Base-by-base conservation (phyloP, 2,329 filamentous ascomycete species). In the Fusarium nurragi region DNA sequence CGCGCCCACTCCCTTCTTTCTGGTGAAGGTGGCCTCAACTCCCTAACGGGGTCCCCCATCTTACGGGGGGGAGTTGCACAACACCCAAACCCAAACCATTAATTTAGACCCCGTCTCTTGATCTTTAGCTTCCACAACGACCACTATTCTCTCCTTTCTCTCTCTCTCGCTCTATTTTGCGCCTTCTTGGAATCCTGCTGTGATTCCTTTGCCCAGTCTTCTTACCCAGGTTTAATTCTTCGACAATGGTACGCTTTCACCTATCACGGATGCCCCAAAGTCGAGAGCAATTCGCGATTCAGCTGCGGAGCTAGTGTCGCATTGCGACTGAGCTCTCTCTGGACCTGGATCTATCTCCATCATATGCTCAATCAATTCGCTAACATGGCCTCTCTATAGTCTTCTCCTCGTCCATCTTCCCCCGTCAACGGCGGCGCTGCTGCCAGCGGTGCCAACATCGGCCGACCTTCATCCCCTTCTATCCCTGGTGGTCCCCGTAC, bases 401-500 rank as follows among this genome's bases (percentile, higher is more conserved):
- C 85, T 77, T 87, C 85, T 67, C 84, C 85, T 60, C 84, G 85
- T 66, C 76, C 87, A 54, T 82, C 86, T 48, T 90, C 89, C 45
- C 88, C 88, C 60, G 80, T 78, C 65, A 83, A 82, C 75, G 80
- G 82, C 65, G 80, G 83, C 60, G 83, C 85, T 69, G 83, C 84
- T 70, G 84, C 87, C 70, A 86, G 86, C 58, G 92, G 91, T 79
- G 85, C 88, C 60, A 88, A 86, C 76, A 86, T 89, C 75, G 88
- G 86, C 75, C 92, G 94, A 68, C 89, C 92, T 54, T 90, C 92
- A 26, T 97, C 94, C 46, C 94, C 94, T 62, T 89, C 92, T 73
- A 90, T 93, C 65, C 95, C 95, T 23, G 95, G 95, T 69, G 95
- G 95, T 72, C 93, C 95, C 74, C 93, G 95, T 78, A 97, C 94